Evolutionary conservation across 1,139 yeast species (phyloP).

Genomic region (Candida sanyaensis): DNA sequence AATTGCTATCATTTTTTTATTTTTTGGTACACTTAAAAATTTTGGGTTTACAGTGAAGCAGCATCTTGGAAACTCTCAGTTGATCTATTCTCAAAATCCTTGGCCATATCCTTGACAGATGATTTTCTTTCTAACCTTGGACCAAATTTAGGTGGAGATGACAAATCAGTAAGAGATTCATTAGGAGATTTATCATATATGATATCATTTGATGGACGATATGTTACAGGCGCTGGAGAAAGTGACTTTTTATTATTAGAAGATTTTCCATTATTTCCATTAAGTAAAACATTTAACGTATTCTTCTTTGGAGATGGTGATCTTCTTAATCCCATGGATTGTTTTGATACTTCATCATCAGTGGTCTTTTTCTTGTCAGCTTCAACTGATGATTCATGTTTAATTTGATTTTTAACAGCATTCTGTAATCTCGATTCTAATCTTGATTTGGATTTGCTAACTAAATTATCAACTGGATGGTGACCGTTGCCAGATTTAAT

Average conservation of each 20-base stretch:
- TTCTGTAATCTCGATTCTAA: slow-evolving; percentile 34
- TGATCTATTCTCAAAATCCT: slow-evolving; percentile 26
- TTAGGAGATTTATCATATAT: slow-evolving; percentile 12
- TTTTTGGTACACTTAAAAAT: too few species aligned
- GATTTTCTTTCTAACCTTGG: slow-evolving; percentile 31
- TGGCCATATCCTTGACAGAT: slow-evolving; percentile 38
- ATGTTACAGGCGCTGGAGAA: slow-evolving; percentile 24
- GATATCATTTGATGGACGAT: slow-evolving; percentile 33
- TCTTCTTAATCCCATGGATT: slow-evolving; percentile 29
- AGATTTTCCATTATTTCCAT: slow-evolving; percentile 13
- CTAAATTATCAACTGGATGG: slow-evolving; percentile 7
- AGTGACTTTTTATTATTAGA: background rate
- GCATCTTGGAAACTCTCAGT: slow-evolving; percentile 8
- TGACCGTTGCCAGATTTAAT: slow-evolving; percentile 6
- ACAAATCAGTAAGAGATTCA: slow-evolving; percentile 2
- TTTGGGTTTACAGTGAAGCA: background rate
- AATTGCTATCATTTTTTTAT: too few species aligned
- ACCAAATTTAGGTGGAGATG: slow-evolving; percentile 31
- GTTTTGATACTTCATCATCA: slow-evolving; percentile 14
- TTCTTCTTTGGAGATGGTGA: slow-evolving; percentile 45
- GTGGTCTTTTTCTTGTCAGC: slow-evolving; percentile 6
- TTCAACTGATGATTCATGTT: slow-evolving; percentile 2
- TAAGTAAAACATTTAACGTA: slow-evolving; percentile 28
- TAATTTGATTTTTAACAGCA: slow-evolving; percentile 22
- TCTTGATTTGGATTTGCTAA: slow-evolving; percentile 27